A percentile compares a stretch with the other conserved stretches of the same genome.
These are phyloP conservation scores for Tricharina praecox DNA, from an alignment of 495 filamentous ascomycete species.

Conservation along the genomic window DNA sequence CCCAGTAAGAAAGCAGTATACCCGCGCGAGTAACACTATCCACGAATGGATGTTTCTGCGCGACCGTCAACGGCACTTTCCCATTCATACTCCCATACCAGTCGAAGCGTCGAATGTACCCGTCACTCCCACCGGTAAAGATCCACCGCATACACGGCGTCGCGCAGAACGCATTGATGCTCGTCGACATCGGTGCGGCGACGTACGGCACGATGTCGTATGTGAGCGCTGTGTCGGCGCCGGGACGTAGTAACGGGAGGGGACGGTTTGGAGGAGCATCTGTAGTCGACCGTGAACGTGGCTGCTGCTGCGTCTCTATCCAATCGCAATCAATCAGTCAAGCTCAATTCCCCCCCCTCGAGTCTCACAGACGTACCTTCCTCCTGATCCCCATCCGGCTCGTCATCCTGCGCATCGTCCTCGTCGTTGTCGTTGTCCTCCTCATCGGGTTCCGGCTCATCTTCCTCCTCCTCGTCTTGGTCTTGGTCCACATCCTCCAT, in stretches of 20 bases:
- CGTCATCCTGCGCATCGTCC: conserved; percentile 24
- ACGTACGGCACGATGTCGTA: conserved; percentile 98
- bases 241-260: conserved; percentile 56
- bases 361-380: no score
- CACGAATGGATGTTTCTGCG: conserved; percentile 91
- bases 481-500: conserved; percentile 43
- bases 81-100: conserved; percentile 90
- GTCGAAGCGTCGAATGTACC: conserved; percentile 89
- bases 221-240: conserved; percentile 60
- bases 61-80: conserved; percentile 83
- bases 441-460: conserved; percentile 32
- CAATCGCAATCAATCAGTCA: conserved; percentile 7
- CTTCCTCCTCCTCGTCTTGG: conserved; percentile 29
- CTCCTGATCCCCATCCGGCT: conserved; percentile 27
- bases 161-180: conserved; percentile 78
- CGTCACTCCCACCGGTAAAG: conserved; percentile 83
- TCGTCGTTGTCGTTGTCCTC: conserved; percentile 34
- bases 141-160: conserved; percentile 94
- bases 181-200: conserved; percentile 86
- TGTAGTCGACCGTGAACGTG: conserved; percentile 28
- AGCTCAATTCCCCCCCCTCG: background rate
- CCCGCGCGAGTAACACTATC: conserved; percentile 86
- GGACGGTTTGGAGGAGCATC: conserved; percentile 29
- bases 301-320: conserved; percentile 1
- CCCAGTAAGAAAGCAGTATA: conserved; percentile 89